Conservation (phyloP, 495 filamentous ascomycete species). For the Aspergillus steynii region DNA sequence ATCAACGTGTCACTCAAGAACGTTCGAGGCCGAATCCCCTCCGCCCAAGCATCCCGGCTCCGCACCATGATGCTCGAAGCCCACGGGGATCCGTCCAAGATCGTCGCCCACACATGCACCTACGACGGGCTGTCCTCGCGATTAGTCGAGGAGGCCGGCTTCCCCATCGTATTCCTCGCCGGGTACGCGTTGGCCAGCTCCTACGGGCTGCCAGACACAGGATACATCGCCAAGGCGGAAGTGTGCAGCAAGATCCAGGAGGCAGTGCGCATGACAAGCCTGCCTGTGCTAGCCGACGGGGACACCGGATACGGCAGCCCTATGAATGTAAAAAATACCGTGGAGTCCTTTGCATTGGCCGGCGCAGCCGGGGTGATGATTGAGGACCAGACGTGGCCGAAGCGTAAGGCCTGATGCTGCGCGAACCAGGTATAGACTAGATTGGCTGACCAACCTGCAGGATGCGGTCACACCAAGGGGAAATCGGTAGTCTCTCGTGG, state of each 20-base stretch:
- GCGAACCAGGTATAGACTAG: background rate
- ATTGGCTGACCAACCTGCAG: slow-evolving; percentile 15
- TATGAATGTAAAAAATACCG: slow-evolving; percentile 43
- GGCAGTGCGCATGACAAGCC: slow-evolving; percentile 29
- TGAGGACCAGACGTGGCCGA: slow-evolving; percentile 45
- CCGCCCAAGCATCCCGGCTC: slow-evolving; percentile 32
- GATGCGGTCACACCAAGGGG: slow-evolving; percentile 47
- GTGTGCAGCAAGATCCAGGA: slow-evolving; percentile 45
- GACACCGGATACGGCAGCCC: slow-evolving; percentile 44
- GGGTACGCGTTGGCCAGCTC: slow-evolving; percentile 36
- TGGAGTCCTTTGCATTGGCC: slow-evolving; percentile 38
- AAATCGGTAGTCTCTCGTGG: slow-evolving; percentile 42
- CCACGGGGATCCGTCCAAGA: slow-evolving; percentile 34
- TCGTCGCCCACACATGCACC: slow-evolving; percentile 36
- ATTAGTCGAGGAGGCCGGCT: slow-evolving; percentile 42
- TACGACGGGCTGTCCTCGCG: slow-evolving; percentile 44
- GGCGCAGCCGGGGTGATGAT: slow-evolving; percentile 44
- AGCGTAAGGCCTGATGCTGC: slow-evolving; percentile 21
- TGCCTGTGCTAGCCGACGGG: slow-evolving; percentile 44
- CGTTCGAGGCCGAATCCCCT: slow-evolving; percentile 32
- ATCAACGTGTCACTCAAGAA: slow-evolving; percentile 21
- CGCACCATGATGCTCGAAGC: slow-evolving; percentile 40
- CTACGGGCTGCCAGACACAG: slow-evolving; percentile 42
- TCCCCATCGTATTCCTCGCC: slow-evolving; percentile 39
- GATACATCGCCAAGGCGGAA: slow-evolving; percentile 45